phyloP scores from a whole-genome alignment of 768 basidiomycete genomes.

The Calvatia gigantea region DNA sequence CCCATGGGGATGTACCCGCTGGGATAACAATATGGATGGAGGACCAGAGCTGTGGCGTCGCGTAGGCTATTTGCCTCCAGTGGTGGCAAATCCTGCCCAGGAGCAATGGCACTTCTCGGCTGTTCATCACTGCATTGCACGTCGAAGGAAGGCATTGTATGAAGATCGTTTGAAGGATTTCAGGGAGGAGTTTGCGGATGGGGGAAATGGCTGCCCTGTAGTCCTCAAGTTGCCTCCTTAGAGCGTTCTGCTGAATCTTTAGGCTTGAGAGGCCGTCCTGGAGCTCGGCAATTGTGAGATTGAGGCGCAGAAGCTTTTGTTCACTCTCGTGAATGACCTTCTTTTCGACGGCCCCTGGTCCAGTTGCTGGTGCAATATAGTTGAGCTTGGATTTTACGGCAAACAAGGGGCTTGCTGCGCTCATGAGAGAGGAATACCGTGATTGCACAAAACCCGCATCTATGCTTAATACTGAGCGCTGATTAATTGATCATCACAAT shows the following conservation, averaged over 20 bases:
- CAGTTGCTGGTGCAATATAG: too few relatives aligned
- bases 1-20: neutral
- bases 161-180: slow-evolving; percentile 21
- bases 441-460: too few relatives aligned
- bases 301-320: neutral
- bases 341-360: too few relatives aligned
- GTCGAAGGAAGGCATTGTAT: slow-evolving; percentile 13
- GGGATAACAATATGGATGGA: slow-evolving; percentile 18
- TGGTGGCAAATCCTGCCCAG: slow-evolving; percentile 15
- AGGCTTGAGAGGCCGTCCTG: neutral
- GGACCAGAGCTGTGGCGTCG: slow-evolving; percentile 18
- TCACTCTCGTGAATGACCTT: too few relatives aligned
- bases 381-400: too few relatives aligned
- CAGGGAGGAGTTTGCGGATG: slow-evolving; percentile 16
- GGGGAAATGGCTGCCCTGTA: slow-evolving; percentile 4
- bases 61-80: slow-evolving; percentile 16
- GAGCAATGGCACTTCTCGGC: slow-evolving; percentile 14
- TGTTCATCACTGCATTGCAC: slow-evolving; percentile 13
- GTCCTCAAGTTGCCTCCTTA: neutral
- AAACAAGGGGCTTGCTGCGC: too few relatives aligned
- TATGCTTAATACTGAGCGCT: too few relatives aligned
- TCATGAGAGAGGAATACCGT: too few relatives aligned
- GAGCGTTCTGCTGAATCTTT: neutral
- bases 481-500: too few relatives aligned
- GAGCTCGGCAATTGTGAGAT: neutral